Percentiles rank a stretch among this genome's conserved stretches.
phyloP scores from a whole-genome alignment of 768 basidiomycete genomes.

The Kwoniella sp. region DNA sequence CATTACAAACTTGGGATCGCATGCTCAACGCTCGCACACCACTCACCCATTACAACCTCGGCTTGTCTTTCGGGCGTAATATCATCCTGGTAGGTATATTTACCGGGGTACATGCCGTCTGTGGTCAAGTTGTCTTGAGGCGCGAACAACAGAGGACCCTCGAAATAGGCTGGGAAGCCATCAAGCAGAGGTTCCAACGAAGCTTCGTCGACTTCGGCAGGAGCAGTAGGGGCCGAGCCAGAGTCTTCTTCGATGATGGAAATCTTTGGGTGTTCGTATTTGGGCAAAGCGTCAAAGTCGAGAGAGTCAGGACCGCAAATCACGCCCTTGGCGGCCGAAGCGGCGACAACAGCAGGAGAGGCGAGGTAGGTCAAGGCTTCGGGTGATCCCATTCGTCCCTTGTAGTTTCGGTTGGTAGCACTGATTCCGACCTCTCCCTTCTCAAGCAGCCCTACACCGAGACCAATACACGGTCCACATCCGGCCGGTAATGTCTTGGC shows the following conservation, averaged over 20 bases:
- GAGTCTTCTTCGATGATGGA: constrained; percentile 48
- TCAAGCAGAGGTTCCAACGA: constrained; percentile 73
- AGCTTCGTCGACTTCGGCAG: constrained; percentile 62
- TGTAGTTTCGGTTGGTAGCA: constrained; percentile 98
- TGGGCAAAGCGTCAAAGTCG: constrained; percentile 62
- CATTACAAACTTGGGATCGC: no score
- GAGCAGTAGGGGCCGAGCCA: constrained; percentile 50
- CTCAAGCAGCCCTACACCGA: constrained; percentile 87
- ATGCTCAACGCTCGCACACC: background rate
- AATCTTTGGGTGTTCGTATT: constrained; percentile 49
- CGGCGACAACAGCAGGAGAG: constrained; percentile 94
- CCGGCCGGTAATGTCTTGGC: constrained; percentile 92
- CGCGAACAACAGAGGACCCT: constrained; percentile 82
- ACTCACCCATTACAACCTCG: constrained; percentile 80
- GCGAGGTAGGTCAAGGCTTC: constrained; percentile 94
- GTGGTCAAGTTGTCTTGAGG: constrained; percentile 98
- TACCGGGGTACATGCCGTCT: constrained; percentile 97
- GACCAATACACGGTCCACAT: constrained; percentile 96
- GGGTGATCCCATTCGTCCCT: constrained; percentile 96
- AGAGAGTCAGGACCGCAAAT: constrained; percentile 80
- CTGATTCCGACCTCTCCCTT: constrained; percentile 96
- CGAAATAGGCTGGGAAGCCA: constrained; percentile 80
- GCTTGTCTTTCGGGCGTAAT: constrained; percentile 93
- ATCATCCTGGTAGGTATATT: constrained; percentile 99
- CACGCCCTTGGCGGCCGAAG: constrained; percentile 87